These are phyloP conservation scores for Adansonia gregorii DNA, from an alignment of 441 rosid genomes.

Conservation along the genomic window DNA sequence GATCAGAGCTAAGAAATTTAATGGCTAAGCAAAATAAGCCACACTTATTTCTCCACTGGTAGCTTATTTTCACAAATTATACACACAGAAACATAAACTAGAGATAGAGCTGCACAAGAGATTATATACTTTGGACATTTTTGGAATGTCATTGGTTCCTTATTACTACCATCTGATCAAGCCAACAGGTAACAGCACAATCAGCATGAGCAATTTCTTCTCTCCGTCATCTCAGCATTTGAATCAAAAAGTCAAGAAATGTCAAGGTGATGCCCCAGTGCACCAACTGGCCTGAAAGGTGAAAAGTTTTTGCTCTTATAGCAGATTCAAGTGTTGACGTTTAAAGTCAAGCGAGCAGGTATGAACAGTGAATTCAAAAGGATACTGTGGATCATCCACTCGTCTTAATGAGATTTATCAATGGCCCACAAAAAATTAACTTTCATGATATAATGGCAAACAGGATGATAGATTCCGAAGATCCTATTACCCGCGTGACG, in stretches of 20 bases:
- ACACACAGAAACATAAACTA: neutral
- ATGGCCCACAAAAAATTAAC: slow-evolving; percentile 4
- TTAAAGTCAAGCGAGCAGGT: neutral
- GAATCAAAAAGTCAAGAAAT: neutral
- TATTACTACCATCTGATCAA: neutral
- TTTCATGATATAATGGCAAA: neutral
- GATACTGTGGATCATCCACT: neutral
- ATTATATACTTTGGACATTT: neutral
- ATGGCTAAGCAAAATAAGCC: neutral
- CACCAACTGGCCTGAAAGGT: neutral
- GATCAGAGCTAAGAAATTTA: neutral
- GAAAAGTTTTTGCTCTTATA: neutral
- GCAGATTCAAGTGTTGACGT: neutral
- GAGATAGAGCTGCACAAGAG: neutral
- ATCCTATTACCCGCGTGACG: neutral
- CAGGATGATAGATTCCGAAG: slow-evolving; percentile 11
- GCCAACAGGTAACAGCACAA: neutral
- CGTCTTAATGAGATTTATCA: neutral
- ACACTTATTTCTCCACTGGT: neutral
- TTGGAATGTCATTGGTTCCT: neutral
- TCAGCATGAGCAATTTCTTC: neutral
- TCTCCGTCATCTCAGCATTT: neutral
- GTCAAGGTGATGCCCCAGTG: neutral
- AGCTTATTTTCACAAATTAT: slow-evolving; percentile 7
- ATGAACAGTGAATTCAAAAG: neutral